Evolutionary conservation across 352 stramenopile species (phyloP).

Genomic region (Globisporangium irregulare): DNA sequence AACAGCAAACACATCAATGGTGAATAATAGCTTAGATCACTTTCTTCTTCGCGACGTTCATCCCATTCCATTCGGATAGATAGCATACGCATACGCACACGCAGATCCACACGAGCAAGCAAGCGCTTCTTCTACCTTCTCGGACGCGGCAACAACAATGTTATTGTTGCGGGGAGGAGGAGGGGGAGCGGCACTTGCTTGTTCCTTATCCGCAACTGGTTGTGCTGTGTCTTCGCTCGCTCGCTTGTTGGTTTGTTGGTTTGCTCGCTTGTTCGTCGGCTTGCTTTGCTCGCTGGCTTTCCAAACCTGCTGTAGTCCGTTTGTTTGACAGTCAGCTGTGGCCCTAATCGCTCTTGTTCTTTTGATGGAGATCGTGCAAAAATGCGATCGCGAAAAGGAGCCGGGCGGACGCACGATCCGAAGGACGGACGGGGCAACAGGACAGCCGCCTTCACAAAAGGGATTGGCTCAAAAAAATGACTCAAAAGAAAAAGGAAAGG

Average conservation of each 20-base stretch:
- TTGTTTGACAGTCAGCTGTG: constrained; percentile 2
- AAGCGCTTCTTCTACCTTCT: constrained; percentile 8
- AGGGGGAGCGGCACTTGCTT: not conserved
- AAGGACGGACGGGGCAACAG: no score
- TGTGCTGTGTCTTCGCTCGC: not conserved
- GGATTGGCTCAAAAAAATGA: not conserved
- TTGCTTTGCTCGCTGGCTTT: constrained; percentile 2
- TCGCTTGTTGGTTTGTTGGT: not conserved
- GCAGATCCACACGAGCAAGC: constrained; percentile 1
- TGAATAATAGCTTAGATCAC: not conserved
- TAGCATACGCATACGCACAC: not conserved
- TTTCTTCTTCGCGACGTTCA: not conserved
- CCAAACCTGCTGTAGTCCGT: not conserved
- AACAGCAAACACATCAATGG: not conserved
- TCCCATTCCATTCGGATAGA: not conserved
- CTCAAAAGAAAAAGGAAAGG: not conserved
- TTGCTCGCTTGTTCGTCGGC: not conserved
- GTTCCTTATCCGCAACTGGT: constrained; percentile 8
- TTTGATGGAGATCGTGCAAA: not conserved
- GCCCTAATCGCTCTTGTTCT: not conserved
- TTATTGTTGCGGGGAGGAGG: not conserved
- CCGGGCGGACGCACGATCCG: not conserved
- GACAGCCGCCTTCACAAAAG: not conserved
- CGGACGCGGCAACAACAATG: not conserved
- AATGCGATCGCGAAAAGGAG: not conserved